Conservation (phyloP, 768 basidiomycete species). For the Leccinellum luteum region DNA sequence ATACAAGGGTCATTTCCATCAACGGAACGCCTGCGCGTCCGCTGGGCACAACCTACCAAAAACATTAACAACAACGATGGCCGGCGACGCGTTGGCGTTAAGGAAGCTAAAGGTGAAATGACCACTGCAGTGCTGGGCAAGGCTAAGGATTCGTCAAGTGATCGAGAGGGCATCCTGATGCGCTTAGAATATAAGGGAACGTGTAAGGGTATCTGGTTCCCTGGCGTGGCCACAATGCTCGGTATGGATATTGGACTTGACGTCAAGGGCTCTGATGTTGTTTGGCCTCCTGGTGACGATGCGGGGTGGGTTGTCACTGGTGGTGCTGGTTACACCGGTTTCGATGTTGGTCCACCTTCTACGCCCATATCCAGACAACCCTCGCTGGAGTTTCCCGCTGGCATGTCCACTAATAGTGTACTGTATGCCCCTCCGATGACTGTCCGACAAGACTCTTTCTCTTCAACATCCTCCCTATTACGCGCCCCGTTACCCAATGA, state of each 20-base stretch:
- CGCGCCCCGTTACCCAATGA: conserved; percentile 70
- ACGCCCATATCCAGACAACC: conserved; percentile 43
- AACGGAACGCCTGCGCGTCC: conserved; percentile 68
- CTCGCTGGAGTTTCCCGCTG: conserved; percentile 45
- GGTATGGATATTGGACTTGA: conserved; percentile 75
- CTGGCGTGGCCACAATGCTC: conserved; percentile 77
- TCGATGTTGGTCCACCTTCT: conserved; percentile 49
- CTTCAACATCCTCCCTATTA: conserved; percentile 62
- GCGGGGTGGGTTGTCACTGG: conserved; percentile 62
- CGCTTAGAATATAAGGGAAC: conserved; percentile 67
- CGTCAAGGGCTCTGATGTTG: conserved; percentile 63
- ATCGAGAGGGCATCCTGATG: conserved; percentile 56
- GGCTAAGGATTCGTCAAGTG: conserved; percentile 35
- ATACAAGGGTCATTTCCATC: conserved; percentile 80
- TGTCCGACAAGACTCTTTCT: conserved; percentile 40
- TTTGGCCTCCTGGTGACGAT: conserved; percentile 56
- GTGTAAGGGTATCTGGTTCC: conserved; percentile 78
- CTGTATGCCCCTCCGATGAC: conserved; percentile 22
- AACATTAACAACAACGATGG: conserved; percentile 46
- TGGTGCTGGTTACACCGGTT: conserved; percentile 69
- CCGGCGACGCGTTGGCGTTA: conserved; percentile 67
- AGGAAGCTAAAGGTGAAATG: conserved; percentile 67
- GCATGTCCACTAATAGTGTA: conserved; percentile 16
- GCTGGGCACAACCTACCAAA: conserved; percentile 71
- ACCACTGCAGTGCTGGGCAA: conserved; percentile 56